Evolutionary conservation across 2,329 filamentous ascomycete genomes (phyloP).

Genomic region (Diplocarpon rosae): DNA sequence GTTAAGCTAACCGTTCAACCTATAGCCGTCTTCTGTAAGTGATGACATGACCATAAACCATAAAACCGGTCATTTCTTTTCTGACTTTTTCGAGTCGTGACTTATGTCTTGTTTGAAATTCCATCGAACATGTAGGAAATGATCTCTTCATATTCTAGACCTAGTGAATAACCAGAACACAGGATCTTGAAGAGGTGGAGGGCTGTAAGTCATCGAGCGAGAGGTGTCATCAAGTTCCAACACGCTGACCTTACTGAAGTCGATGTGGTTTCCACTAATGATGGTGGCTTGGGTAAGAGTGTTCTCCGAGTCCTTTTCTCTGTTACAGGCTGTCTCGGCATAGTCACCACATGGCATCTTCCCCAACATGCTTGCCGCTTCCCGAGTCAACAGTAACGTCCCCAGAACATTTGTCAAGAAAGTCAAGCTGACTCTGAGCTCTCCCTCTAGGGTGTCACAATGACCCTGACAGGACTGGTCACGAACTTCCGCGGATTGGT

Average conservation of each 20-base stretch:
- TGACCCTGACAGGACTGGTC: slow-evolving; percentile 56
- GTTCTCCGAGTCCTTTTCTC: no score
- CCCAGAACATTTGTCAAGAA: no score
- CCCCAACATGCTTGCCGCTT: no score
- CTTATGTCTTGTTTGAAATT: slow-evolving; percentile 6
- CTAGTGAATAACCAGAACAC: background rate
- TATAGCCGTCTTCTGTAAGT: slow-evolving; percentile 7
- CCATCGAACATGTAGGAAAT: slow-evolving; percentile 5
- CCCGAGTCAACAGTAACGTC: no score
- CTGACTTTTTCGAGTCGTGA: background rate
- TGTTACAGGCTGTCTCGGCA: no score
- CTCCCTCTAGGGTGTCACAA: no score
- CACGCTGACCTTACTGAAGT: slow-evolving; percentile 15
- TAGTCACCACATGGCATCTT: no score
- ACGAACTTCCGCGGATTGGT: slow-evolving; percentile 54
- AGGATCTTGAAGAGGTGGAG: slow-evolving; percentile 8
- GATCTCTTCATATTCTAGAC: background rate
- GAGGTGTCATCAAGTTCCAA: background rate
- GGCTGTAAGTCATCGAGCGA: background rate
- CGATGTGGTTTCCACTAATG: slow-evolving; percentile 55
- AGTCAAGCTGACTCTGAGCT: no score
- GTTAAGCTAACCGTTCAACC: background rate
- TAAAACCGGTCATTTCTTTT: no score
- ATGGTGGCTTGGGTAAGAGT: slow-evolving; percentile 51
- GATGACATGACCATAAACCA: background rate